These are phyloP conservation scores for Allomyces arbusculus DNA, from an alignment of 192 early-diverging fungal genomes.

Conservation along the genomic window DNA sequence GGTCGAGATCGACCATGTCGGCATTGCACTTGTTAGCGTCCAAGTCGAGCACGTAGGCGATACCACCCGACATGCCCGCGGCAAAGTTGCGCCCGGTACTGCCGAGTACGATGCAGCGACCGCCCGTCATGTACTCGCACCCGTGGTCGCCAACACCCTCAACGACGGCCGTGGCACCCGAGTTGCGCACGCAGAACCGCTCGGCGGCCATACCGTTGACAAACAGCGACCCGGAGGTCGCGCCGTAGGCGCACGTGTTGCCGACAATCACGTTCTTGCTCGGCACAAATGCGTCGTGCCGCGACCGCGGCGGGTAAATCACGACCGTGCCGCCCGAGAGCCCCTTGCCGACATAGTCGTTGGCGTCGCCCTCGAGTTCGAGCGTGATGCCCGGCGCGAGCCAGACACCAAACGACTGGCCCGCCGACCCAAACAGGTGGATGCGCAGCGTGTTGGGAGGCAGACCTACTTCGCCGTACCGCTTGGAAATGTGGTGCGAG, in stretches of 20 bases:
- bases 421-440: conserved; percentile 73
- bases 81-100: conserved; percentile 89
- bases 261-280: conserved; percentile 86
- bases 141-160: conserved; percentile 97
- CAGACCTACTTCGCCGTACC: conserved; percentile 58
- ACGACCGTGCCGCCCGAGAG: conserved; percentile 79
- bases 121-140: conserved; percentile 99
- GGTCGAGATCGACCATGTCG: conserved; percentile 76
- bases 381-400: conserved; percentile 71
- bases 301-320: conserved; percentile 65
- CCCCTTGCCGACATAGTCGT: conserved; percentile 99
- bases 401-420: conserved; percentile 91
- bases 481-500: conserved; percentile 67
- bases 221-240: conserved; percentile 76
- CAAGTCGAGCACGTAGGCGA: conserved; percentile 76
- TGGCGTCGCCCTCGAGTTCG: conserved; percentile 90
- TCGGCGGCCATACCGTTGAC: conserved; percentile 88
- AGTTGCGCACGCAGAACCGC: conserved; percentile 94
- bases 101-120: conserved; percentile 75
- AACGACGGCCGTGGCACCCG: conserved; percentile 84
- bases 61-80: conserved; percentile 94
- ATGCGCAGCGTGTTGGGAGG: conserved; percentile 73
- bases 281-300: conserved; percentile 42
- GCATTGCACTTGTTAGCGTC: conserved; percentile 57
- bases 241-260: conserved; percentile 95